These are phyloP conservation scores for Cryptococcus amylolentus DNA, from an alignment of 1,284 basidiomycete species.

Conservation along the genomic window DNA sequence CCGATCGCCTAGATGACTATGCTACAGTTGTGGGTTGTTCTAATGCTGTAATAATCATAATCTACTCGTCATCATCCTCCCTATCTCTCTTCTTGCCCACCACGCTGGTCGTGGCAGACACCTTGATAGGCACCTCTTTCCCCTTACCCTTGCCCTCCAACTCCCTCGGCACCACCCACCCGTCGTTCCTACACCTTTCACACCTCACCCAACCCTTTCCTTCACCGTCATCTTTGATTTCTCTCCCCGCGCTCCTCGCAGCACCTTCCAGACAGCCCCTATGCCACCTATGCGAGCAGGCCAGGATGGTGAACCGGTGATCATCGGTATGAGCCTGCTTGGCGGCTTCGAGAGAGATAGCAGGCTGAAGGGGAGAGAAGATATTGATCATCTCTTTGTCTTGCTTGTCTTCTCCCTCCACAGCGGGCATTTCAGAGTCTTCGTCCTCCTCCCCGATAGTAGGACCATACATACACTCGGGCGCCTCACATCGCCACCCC, in stretches of 20 bases:
- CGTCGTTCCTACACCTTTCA: conserved; percentile 40
- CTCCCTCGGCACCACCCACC: conserved; percentile 20
- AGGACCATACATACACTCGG: conserved; percentile 33
- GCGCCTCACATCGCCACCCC: conserved; percentile 45
- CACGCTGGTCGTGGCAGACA: too few relatives aligned
- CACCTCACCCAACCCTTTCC: conserved; percentile 37
- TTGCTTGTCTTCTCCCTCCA: conserved; percentile 2
- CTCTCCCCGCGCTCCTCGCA: conserved; percentile 28
- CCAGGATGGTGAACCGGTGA: conserved; percentile 24
- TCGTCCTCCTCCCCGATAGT: conserved; percentile 18
- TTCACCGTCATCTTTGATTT: conserved; percentile 13
- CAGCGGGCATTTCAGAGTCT: conserved; percentile 14
- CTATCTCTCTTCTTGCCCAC: too few relatives aligned
- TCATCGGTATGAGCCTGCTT: background rate
- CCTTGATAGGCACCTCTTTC: too few relatives aligned
- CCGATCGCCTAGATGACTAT: too few relatives aligned
- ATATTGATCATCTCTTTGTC: conserved; percentile 37
- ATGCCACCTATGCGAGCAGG: conserved; percentile 41
- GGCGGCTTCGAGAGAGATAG: conserved; percentile 2
- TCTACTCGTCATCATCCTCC: too few relatives aligned
- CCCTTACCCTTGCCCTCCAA: too few relatives aligned
- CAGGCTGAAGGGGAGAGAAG: conserved; percentile 26
- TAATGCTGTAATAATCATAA: too few relatives aligned
- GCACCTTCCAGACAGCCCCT: conserved; percentile 32
- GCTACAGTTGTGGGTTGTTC: too few relatives aligned